Evolutionary conservation across 2,329 filamentous ascomycete species (phyloP), one percentile per base, ranked within the genome.

Genomic region (Helminthosporium solani): DNA sequence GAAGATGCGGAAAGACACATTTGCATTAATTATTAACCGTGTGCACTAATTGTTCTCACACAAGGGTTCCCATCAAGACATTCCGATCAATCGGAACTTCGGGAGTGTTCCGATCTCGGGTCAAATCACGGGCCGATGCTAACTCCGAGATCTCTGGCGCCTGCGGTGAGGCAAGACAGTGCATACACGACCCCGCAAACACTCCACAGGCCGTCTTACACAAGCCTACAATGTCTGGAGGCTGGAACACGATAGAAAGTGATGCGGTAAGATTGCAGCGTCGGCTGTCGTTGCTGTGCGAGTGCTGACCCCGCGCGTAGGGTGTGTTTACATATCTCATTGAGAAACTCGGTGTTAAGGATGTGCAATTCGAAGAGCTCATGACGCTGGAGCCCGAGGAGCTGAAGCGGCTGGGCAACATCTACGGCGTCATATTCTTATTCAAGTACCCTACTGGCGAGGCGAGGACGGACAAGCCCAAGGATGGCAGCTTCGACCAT

Each of bases 201-300:
- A 34, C 30, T 33, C 27, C n/a, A 21, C 25, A 12, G 14, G 4
- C 7, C 7, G 25, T 36, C 31, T 43, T 33, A 18, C 23, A 44
- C 33, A 19, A 27, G 14, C 25, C 12, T 35, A 57, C 40, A 44
- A 70, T 70, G 67, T 69, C 67, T 33, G 87, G 85, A 60, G 91
- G 92, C 54, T 97, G 92, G 92, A 96, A 95, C 73, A 97, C 92
- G 31, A 96, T 97, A 67, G 92, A 97, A 74, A 95, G 89, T 54
- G 92, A 97, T 77, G 92, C 92, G 71, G 91, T 95, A 81, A 60
- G 82, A 75, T 50, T 46, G 4, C 20, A 25, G 15, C 11, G 11
- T 21, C 15, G 34, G 39, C n/a, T 40, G 15, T 23, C 12, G 14
- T 2, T 31, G 28, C 12, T 21, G 2, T 11, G 3, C 18, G 14